A percentile compares a stretch with the other conserved stretches of the same genome.
These are phyloP conservation scores for Arthrobotrys sphaeroides DNA, from an alignment of 2,329 filamentous ascomycete species.

Conservation along the genomic window DNA sequence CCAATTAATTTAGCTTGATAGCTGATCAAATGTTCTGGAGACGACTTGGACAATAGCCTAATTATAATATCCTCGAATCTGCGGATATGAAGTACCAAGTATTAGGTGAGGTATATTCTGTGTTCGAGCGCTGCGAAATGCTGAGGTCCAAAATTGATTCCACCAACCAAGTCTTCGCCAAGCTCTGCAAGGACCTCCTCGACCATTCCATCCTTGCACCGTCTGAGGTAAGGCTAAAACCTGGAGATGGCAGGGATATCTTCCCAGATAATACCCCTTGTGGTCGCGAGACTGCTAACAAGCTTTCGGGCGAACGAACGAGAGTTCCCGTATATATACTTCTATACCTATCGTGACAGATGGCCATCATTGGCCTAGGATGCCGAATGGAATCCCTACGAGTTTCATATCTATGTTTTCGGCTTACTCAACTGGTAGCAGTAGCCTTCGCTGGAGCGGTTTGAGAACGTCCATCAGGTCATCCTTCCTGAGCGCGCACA, in stretches of 20 bases:
- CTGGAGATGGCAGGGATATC: constrained; percentile 1
- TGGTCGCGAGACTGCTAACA: no score
- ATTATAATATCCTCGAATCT: background rate
- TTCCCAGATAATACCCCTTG: background rate
- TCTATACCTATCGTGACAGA: no score
- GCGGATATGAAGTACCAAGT: no score
- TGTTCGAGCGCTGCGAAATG: background rate
- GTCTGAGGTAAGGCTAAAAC: constrained; percentile 40
- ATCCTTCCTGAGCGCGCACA: no score
- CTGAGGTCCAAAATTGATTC: background rate
- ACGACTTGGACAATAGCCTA: constrained; percentile 22
- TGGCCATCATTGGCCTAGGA: no score
- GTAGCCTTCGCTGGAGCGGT: no score
- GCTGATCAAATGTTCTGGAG: background rate
- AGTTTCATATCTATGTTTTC: no score
- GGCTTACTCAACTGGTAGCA: no score
- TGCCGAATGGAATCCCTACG: no score
- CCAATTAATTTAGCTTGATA: background rate
- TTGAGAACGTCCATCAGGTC: no score
- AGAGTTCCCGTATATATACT: no score
- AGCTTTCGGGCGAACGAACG: no score
- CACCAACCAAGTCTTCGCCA: constrained; percentile 36
- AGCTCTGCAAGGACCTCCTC: constrained; percentile 7
- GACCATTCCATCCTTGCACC: background rate
- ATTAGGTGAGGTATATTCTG: constrained; percentile 13